phyloP scores from a whole-genome alignment of 2,329 filamentous ascomycete genomes.

The Scolecobasidium constrictum region DNA sequence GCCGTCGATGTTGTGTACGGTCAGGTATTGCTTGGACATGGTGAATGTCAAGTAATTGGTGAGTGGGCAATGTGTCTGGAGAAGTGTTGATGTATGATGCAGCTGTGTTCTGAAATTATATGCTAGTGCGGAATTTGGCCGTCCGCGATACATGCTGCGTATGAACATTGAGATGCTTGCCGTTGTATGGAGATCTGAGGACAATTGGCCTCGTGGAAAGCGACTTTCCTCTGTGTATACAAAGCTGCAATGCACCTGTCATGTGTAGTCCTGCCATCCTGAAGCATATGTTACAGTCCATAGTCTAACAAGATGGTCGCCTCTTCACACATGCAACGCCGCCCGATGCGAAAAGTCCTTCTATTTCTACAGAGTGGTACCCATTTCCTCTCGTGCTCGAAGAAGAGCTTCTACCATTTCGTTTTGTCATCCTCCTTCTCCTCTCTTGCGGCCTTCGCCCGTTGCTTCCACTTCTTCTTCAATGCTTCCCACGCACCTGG shows the following conservation, averaged over 20 bases:
- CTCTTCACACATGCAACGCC: too few relatives aligned
- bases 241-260: too few relatives aligned
- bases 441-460: background rate
- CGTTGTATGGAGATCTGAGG: too few relatives aligned
- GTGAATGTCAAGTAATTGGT: background rate
- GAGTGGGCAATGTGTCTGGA: background rate
- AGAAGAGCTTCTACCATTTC: background rate
- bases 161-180: too few relatives aligned
- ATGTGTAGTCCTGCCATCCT: too few relatives aligned
- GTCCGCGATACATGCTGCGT: background rate
- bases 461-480: conserved; percentile 2
- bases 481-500: conserved; percentile 2
- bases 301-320: too few relatives aligned
- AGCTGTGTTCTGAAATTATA: background rate
- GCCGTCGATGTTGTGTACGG: conserved; percentile 84
- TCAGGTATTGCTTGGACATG: conserved; percentile 93
- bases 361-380: too few relatives aligned
- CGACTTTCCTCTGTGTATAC: too few relatives aligned
- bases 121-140: conserved; percentile 7
- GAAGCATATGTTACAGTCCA: too few relatives aligned
- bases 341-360: too few relatives aligned
- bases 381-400: too few relatives aligned
- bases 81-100: conserved; percentile 1
- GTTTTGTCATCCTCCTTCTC: conserved; percentile 1
- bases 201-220: too few relatives aligned